Conservation (phyloP, 805 yeast species). For the Yarrowia keelungensis region DNA sequence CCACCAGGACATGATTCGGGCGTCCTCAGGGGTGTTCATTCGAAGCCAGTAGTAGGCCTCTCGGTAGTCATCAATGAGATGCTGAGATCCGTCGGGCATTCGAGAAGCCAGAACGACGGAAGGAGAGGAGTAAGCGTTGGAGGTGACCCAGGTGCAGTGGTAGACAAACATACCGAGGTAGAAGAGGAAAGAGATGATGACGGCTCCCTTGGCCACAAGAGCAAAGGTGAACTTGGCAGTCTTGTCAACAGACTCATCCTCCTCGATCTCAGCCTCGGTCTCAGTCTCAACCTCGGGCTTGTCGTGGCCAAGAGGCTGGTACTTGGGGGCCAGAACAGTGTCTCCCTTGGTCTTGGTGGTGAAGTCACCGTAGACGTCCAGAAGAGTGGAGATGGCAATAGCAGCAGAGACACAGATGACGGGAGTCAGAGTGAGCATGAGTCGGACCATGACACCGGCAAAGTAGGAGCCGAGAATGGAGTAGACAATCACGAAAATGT, state of each 20-base stretch:
- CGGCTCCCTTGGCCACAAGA: constrained; percentile 64
- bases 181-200: constrained; percentile 69
- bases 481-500: constrained; percentile 89
- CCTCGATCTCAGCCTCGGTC: constrained; percentile 35
- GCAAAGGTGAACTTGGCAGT: constrained; percentile 40
- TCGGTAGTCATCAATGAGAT: constrained; percentile 92
- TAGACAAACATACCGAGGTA: constrained; percentile 82
- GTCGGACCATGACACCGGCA: constrained; percentile 98
- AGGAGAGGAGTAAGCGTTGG: constrained; percentile 95
- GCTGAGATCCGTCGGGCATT: constrained; percentile 82
- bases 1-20: constrained; percentile 99
- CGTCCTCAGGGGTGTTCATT: constrained; percentile 96
- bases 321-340: constrained; percentile 14
- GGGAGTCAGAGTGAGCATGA: constrained; percentile 96
- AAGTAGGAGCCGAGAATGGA: constrained; percentile 94
- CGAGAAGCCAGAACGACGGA: constrained; percentile 91
- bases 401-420: constrained; percentile 93
- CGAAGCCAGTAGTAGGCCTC: constrained; percentile 99
- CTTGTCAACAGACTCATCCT: constrained; percentile 18
- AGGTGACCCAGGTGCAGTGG: constrained; percentile 98
- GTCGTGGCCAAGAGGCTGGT: constrained; percentile 37
- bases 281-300: constrained; percentile 40
- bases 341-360: constrained; percentile 27
- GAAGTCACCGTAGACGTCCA: constrained; percentile 81
- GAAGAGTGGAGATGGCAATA: constrained; percentile 80